A percentile compares a stretch with the other conserved stretches of the same genome.
phyloP scores from a whole-genome alignment of 2,329 filamentous ascomycete genomes.

The Fusarium udum region DNA sequence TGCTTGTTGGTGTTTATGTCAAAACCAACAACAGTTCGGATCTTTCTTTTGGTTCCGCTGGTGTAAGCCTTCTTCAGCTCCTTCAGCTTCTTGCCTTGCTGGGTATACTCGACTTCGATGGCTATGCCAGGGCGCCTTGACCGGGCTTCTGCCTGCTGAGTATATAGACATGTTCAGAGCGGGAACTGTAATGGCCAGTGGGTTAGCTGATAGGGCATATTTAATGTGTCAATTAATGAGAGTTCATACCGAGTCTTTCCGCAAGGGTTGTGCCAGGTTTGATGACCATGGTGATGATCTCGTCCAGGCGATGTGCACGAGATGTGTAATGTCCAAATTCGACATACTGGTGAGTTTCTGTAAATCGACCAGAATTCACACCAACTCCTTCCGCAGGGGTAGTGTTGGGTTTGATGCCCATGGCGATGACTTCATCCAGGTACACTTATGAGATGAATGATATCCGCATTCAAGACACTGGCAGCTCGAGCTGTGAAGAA shows the following conservation, averaged over 20 bases:
- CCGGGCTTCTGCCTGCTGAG: not conserved
- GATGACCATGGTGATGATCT: not conserved
- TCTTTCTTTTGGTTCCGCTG: not conserved
- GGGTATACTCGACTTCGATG: not conserved
- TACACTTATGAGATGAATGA: not conserved
- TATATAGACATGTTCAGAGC: not conserved
- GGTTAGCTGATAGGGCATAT: not conserved
- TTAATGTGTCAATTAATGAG: too few species aligned
- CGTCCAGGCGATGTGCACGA: too few species aligned
- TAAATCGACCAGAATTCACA: too few species aligned
- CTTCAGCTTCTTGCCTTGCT: not conserved
- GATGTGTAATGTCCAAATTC: too few species aligned
- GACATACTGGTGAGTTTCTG: too few species aligned
- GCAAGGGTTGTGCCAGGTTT: not conserved
- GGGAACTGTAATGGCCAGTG: rapidly evolving
- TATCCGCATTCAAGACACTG: not conserved
- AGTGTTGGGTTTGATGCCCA: too few species aligned
- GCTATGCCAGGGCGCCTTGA: not conserved
- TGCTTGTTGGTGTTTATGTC: too few species aligned
- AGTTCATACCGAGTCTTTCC: not conserved
- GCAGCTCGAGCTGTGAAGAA: not conserved
- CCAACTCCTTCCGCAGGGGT: too few species aligned
- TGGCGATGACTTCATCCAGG: too few species aligned
- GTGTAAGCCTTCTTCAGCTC: not conserved
- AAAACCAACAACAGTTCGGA: not conserved